A percentile compares a stretch with the other conserved stretches of the same genome.
Evolutionary conservation across 257 asterid species (phyloP).

Genomic region (Fraxinus pennsylvanica): DNA sequence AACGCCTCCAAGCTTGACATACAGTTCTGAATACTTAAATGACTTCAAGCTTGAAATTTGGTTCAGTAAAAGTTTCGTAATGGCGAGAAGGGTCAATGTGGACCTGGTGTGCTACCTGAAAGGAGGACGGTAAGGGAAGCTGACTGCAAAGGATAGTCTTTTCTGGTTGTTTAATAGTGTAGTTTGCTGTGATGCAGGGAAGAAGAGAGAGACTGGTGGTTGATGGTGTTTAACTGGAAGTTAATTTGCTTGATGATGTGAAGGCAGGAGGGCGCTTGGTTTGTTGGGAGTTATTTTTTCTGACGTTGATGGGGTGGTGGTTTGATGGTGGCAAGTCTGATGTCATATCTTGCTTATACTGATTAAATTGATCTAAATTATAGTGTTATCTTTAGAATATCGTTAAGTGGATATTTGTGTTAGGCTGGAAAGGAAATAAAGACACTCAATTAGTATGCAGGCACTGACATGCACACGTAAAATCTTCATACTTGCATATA

Average conservation of each 20-base stretch:
- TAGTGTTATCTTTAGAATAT: neutral
- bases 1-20: constrained; percentile 8
- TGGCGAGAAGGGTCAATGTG: neutral
- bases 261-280: neutral
- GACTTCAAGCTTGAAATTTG: constrained; percentile 2
- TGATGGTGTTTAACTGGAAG: neutral
- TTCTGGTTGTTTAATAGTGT: neutral
- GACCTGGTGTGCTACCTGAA: neutral
- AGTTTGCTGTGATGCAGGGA: neutral
- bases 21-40: constrained; percentile 19
- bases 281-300: neutral
- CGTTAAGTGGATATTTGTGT: neutral
- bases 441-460: neutral
- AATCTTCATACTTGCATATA: neutral
- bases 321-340: constrained; percentile 2
- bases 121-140: neutral
- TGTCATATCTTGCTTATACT: neutral
- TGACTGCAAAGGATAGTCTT: neutral
- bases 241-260: neutral
- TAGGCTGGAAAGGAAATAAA: neutral
- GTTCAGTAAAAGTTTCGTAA: neutral
- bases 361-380: neutral
- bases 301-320: neutral
- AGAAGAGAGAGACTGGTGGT: neutral
- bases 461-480: neutral